Evolutionary conservation across 768 basidiomycete genomes (phyloP).

Genomic region (Suillus decipiens): DNA sequence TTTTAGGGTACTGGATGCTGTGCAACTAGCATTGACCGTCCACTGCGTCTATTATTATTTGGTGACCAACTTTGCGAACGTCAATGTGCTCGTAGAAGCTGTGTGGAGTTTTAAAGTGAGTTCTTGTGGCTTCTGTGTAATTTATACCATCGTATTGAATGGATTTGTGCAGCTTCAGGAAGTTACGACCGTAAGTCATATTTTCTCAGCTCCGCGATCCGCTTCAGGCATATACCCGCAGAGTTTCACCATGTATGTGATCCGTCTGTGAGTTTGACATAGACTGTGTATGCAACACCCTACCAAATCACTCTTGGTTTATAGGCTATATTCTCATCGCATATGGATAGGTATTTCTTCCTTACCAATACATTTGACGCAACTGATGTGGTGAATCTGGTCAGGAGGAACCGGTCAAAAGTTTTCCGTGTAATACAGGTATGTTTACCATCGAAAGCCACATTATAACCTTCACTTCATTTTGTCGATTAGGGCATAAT

Average conservation of each 20-base stretch:
- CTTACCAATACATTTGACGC: background rate
- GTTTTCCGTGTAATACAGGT: background rate
- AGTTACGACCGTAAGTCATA: background rate
- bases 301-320: background rate
- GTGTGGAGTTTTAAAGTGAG: constrained; percentile 27
- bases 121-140: background rate
- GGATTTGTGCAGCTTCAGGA: background rate
- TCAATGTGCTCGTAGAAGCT: constrained; percentile 24
- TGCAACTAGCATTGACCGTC: constrained; percentile 36
- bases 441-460: background rate
- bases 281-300: background rate
- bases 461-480: background rate
- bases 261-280: background rate
- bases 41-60: constrained; percentile 39
- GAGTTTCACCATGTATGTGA: background rate
- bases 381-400: background rate
- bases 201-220: background rate
- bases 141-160: background rate
- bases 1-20: constrained; percentile 36
- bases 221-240: background rate
- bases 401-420: background rate
- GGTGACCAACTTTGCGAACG: constrained; percentile 35
- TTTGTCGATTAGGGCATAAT: background rate
- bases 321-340: constrained; percentile 4
- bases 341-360: constrained; percentile 8